phyloP scores from a whole-genome alignment of 2,329 filamentous ascomycete species.

The Diplocarpon mali region DNA sequence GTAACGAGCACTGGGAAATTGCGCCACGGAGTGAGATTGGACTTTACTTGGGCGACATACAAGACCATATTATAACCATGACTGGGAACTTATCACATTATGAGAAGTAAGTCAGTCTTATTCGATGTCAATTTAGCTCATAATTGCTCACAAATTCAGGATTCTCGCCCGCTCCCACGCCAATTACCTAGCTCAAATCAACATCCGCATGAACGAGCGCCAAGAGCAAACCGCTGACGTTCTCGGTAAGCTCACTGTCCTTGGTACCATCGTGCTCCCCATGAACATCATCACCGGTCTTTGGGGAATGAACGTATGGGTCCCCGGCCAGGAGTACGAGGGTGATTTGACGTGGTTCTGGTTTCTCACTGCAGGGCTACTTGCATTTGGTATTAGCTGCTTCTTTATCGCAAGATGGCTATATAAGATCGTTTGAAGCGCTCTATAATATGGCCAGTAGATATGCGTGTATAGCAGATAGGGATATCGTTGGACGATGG shows the following conservation, averaged over 20 bases:
- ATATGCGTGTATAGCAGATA: not conserved
- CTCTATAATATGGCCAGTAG: not conserved
- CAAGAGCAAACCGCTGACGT: constrained; percentile 94
- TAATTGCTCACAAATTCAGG: constrained; percentile 33
- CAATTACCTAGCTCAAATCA: constrained; percentile 99
- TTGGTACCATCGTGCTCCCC: constrained; percentile 92
- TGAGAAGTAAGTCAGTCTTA: constrained; percentile 68
- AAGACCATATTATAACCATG: constrained; percentile 99
- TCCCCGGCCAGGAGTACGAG: constrained; percentile 81
- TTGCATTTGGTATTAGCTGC: constrained; percentile 70
- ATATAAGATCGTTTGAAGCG: constrained; percentile 25
- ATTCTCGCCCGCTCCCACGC: constrained; percentile 84
- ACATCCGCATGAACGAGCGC: constrained; percentile 96
- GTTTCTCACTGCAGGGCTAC: constrained; percentile 60
- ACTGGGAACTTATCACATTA: constrained; percentile 92
- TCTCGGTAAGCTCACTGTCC: constrained; percentile 83
- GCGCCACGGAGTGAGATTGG: constrained; percentile 92
- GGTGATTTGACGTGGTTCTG: constrained; percentile 66
- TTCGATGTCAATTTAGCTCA: not conserved
- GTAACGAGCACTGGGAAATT: constrained; percentile 96
- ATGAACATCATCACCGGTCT: constrained; percentile 99
- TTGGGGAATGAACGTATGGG: constrained; percentile 98
- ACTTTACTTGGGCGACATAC: constrained; percentile 94
- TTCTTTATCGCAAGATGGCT: constrained; percentile 33
- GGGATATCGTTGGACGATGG: too few relatives aligned